A percentile compares a stretch with the other conserved stretches of the same genome.
These are phyloP conservation scores for Eutypella sp. DNA, from an alignment of 2,329 filamentous ascomycete species.

Conservation along the genomic window DNA sequence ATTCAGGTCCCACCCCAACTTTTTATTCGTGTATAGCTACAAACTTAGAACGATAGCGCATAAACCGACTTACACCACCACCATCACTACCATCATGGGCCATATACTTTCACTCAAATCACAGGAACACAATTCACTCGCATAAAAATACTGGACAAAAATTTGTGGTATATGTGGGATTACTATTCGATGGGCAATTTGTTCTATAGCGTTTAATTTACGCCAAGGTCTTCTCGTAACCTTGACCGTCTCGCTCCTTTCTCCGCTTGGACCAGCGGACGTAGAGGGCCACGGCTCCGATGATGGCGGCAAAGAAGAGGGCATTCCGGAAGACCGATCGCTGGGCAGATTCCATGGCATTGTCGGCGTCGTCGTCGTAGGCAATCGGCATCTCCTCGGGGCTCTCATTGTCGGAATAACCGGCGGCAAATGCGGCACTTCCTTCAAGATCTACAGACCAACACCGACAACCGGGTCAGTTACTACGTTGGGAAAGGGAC, in stretches of 20 bases:
- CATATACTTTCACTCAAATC: too few species aligned
- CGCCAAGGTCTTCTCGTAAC: slow-evolving; percentile 41
- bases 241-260: slow-evolving; percentile 24
- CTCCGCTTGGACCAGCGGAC: slow-evolving; percentile 36
- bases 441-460: slow-evolving; percentile 30
- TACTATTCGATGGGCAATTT: slow-evolving; percentile 3
- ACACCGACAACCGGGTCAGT: too few species aligned
- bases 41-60: too few species aligned
- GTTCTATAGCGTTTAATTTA: slow-evolving; percentile 22
- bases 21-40: neutral
- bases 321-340: slow-evolving; percentile 45
- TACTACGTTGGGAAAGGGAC: neutral
- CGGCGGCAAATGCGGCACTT: slow-evolving; percentile 31
- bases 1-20: neutral
- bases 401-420: slow-evolving; percentile 28
- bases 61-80: neutral
- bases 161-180: too few species aligned
- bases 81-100: too few species aligned
- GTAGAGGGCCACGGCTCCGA: slow-evolving; percentile 41
- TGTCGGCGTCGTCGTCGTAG: slow-evolving; percentile 10
- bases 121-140: too few species aligned
- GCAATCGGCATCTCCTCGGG: slow-evolving; percentile 15
- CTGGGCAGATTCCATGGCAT: slow-evolving; percentile 25
- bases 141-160: too few species aligned
- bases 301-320: slow-evolving; percentile 44